A percentile compares a stretch with the other conserved stretches of the same genome.
phyloP scores from a whole-genome alignment of 768 basidiomycete species.

The Hericium rajendrae region DNA sequence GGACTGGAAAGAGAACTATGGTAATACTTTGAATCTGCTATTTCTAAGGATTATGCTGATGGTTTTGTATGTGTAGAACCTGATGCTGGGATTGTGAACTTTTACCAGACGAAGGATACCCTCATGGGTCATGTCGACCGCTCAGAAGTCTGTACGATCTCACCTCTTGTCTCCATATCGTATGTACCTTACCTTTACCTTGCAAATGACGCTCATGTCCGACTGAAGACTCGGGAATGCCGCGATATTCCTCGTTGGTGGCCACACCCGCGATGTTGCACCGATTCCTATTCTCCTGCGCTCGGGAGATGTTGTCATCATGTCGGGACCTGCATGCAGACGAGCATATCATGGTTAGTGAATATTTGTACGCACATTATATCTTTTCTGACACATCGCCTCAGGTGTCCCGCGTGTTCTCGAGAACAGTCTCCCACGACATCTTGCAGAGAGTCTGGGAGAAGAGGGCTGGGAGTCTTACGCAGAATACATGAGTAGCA shows the following conservation, averaged over 20 bases:
- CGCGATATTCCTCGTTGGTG: constrained; percentile 85
- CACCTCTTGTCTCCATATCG: constrained; percentile 93
- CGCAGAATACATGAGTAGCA: constrained; percentile 50
- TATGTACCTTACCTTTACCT: constrained; percentile 27
- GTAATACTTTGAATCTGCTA: constrained; percentile 28
- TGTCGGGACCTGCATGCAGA: constrained; percentile 82
- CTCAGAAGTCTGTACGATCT: constrained; percentile 86
- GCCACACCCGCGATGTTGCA: constrained; percentile 61
- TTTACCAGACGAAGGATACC: constrained; percentile 86
- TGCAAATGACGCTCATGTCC: neutral
- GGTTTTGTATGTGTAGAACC: constrained; percentile 46
- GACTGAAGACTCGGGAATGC: constrained; percentile 71
- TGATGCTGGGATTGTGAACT: constrained; percentile 95
- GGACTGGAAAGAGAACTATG: constrained; percentile 70
- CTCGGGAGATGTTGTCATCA: constrained; percentile 86
- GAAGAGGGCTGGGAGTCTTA: constrained; percentile 49
- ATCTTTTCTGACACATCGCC: neutral
- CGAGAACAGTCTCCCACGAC: constrained; percentile 64
- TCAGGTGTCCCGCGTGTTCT: constrained; percentile 82
- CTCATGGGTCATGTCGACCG: constrained; percentile 98
- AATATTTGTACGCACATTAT: neutral
- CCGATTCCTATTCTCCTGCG: constrained; percentile 80
- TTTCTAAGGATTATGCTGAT: neutral
- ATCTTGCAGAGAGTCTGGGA: constrained; percentile 28
- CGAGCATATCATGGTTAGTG: constrained; percentile 86